Base-by-base conservation (phyloP, 305 asterid species). In the Rubia balearica region DNA sequence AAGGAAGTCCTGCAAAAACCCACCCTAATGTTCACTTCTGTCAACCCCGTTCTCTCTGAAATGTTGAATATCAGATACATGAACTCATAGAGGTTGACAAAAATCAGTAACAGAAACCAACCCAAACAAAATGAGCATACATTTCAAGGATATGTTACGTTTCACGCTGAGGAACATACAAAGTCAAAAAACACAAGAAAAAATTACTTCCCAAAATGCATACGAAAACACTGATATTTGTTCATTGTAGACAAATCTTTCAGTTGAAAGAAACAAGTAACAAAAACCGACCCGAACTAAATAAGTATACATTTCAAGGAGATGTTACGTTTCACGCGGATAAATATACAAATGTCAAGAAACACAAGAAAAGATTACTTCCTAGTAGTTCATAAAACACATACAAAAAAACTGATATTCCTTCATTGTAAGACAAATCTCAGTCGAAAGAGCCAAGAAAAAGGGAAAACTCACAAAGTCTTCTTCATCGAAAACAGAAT, bases 401-500 rank as follows among this genome's bases (percentile, higher is more conserved):
- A 68, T 19, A 19, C 36, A 24, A 1, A 21, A 42, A 59, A 33
- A 17, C 51, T 6, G 7, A 24, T 48, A 14, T 14, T 14, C 56
- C 16, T 27, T 27, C 30, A 27, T 27, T 27, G 30, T 27, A 33
- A 66, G 14, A 24, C 8, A 17, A 8, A 2, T 21, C 55, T 57
- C 36, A 42, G 56, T 48, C 43, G 8, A 66, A 7, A 48, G 17
- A 65, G 12, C 46, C 6, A n/a, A 10, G 14, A 27, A 7, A 11
- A 51, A 49, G 55, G 53, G 65, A 53, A 19, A 45, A 42, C 82
- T 9, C 78, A 84, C 96, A 88, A 43, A 16, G 89, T 88, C 79
- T 70, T 86, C 80, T 81, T 84, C 78, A 87, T 85, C 61, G 87
- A 80, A 73, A 82, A 45, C 60, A 85, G 19, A 70, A 85, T 81